Percentiles rank a stretch among this genome's conserved stretches.
Evolutionary conservation across 768 basidiomycete species (phyloP).

Genomic region (Phlegmacium glaucopus): DNA sequence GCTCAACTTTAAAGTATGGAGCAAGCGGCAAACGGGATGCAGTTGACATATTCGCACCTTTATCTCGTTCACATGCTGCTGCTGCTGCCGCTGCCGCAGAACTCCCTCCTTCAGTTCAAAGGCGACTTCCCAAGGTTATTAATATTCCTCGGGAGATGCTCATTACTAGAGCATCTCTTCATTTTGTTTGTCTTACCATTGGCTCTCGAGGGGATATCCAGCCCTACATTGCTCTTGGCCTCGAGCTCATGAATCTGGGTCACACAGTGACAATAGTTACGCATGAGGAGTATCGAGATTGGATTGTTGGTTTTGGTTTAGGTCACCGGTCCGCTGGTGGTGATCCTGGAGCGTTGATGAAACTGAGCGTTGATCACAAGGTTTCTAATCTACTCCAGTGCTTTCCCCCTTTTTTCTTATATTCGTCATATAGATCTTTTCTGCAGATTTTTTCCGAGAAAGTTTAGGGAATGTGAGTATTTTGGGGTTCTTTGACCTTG

Average conservation of each 20-base stretch:
- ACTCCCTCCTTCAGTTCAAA: constrained; percentile 25
- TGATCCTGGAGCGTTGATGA: constrained; percentile 68
- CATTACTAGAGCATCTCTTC: constrained; percentile 31
- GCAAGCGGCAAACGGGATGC: constrained; percentile 19
- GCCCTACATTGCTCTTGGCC: constrained; percentile 56
- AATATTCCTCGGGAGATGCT: constrained; percentile 40
- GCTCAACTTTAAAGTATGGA: not conserved
- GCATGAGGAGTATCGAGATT: constrained; percentile 50
- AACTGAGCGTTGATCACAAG: constrained; percentile 46
- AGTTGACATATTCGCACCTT: constrained; percentile 40
- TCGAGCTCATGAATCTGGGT: constrained; percentile 42
- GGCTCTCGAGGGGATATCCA: constrained; percentile 67
- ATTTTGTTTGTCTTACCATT: constrained; percentile 64
- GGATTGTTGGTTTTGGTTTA: constrained; percentile 60
- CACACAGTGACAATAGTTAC: constrained; percentile 57
- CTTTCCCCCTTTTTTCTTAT: not conserved
- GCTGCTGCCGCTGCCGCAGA: constrained; percentile 25
- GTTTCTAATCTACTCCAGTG: constrained; percentile 14
- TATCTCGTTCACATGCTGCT: constrained; percentile 37
- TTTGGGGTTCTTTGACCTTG: no score
- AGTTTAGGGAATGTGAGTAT: constrained; percentile 47
- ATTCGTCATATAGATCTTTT: constrained; percentile 52
- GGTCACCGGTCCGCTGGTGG: constrained; percentile 61
- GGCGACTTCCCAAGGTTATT: constrained; percentile 42
- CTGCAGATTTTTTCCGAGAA: constrained; percentile 67